phyloP scores from a whole-genome alignment of 139 green algal genomes.

The Diplosphaera chodatii region DNA sequence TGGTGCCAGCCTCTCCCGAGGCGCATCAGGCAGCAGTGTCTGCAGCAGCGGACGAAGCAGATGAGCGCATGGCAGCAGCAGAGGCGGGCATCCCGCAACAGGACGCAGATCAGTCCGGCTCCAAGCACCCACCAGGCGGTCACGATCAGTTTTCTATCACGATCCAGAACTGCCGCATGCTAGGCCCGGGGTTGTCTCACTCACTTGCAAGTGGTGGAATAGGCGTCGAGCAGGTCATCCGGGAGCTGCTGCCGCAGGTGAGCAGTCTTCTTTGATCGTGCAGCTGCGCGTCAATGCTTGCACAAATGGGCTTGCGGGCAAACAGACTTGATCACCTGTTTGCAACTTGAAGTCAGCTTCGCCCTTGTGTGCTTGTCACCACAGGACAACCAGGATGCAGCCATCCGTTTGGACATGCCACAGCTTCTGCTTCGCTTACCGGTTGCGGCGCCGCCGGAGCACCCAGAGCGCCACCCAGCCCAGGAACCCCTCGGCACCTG shows the following conservation, averaged over 20 bases:
- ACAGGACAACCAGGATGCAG: not conserved
- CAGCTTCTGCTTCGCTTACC: slow-evolving; percentile 32
- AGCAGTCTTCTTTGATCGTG: not conserved
- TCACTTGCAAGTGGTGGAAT: not conserved
- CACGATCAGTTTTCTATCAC: not conserved
- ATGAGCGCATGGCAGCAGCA: too few species aligned
- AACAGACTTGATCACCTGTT: too few species aligned
- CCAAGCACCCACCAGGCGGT: not conserved
- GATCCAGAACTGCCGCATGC: not conserved
- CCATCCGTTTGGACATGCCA: slow-evolving; percentile 23
- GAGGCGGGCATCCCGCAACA: not conserved
- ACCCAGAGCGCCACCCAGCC: slow-evolving; percentile 9
- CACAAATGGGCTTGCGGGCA: too few species aligned
- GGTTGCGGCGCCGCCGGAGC: slow-evolving; percentile 1
- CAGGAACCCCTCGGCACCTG: not conserved
- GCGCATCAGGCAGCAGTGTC: not conserved
- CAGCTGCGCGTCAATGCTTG: too few species aligned
- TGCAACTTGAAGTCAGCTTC: too few species aligned
- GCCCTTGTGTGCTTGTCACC: not conserved
- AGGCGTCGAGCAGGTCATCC: slow-evolving; percentile 1
- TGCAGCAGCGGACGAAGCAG: not conserved
- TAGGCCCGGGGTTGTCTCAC: not conserved
- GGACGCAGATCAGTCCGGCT: not conserved
- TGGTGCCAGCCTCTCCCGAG: not conserved
- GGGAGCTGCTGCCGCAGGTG: not conserved